Percentiles rank a stretch among this genome's conserved stretches.
These are phyloP conservation scores for Kodamaea fungicola DNA, from an alignment of 1,139 yeast genomes.

Conservation along the genomic window DNA sequence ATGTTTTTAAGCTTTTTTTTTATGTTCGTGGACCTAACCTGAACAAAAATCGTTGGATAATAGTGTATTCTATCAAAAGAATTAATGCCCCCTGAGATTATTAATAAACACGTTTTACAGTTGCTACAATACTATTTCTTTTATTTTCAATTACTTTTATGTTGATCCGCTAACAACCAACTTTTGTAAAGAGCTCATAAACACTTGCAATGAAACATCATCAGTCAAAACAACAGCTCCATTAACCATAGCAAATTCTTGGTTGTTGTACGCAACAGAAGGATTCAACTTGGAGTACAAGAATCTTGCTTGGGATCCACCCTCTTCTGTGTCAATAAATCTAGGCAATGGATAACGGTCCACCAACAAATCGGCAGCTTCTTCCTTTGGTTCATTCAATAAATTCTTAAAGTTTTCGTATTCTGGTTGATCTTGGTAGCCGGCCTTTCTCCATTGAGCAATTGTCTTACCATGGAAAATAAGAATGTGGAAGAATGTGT, in stretches of 20 bases:
- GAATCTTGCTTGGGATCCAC: slow-evolving; percentile 98
- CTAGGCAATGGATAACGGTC: slow-evolving; percentile 97
- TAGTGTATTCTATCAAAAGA: too few relatives aligned
- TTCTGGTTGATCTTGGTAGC: slow-evolving; percentile 88
- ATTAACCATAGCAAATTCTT: slow-evolving; percentile 48
- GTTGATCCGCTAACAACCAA: slow-evolving; percentile 61
- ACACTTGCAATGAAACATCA: slow-evolving; percentile 88
- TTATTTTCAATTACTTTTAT: slow-evolving; percentile 10
- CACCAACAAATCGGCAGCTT: slow-evolving; percentile 85
- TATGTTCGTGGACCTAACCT: too few relatives aligned
- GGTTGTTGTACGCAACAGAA: slow-evolving; percentile 71
- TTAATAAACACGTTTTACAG: background rate
- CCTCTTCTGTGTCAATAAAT: slow-evolving; percentile 94
- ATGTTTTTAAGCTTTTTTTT: too few relatives aligned
- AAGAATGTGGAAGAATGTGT: slow-evolving; percentile 93
- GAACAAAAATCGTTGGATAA: too few relatives aligned
- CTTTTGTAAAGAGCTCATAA: slow-evolving; percentile 86
- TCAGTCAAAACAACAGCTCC: slow-evolving; percentile 89
- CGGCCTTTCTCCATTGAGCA: slow-evolving; percentile 95
- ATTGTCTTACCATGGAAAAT: slow-evolving; percentile 94
- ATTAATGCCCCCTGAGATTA: too few relatives aligned
- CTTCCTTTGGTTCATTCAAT: slow-evolving; percentile 85
- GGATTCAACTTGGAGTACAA: slow-evolving; percentile 92
- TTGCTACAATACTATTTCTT: background rate
- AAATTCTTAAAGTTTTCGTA: slow-evolving; percentile 84